Evolutionary conservation across 129 eudicot genomes (phyloP).

Genomic region (Calendula officinalis): DNA sequence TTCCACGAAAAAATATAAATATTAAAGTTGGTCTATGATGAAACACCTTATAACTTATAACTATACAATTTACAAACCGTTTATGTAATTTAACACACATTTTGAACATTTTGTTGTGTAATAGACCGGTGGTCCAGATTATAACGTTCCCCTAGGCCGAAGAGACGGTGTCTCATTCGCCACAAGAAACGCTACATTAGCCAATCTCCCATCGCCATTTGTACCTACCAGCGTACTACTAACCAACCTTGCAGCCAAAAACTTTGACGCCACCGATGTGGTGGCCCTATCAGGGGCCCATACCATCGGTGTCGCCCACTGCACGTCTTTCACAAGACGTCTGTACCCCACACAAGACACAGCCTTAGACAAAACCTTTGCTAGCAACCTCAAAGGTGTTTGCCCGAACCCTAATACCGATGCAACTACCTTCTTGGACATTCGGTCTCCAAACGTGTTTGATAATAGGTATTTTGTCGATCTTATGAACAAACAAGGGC

Average conservation of each 20-base stretch:
- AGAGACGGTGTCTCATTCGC: slow-evolving; percentile 54
- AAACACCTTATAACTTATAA: too few relatives aligned
- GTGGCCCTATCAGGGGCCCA: slow-evolving; percentile 81
- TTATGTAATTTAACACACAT: too few relatives aligned
- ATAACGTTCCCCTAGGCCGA: slow-evolving; percentile 54
- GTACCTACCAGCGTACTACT: slow-evolving; percentile 43
- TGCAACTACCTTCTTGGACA: slow-evolving; percentile 47
- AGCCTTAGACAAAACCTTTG: slow-evolving; percentile 51
- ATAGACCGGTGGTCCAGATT: slow-evolving; percentile 65
- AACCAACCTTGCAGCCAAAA: slow-evolving; percentile 33
- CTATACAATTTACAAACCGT: too few relatives aligned
- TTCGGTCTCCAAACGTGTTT: slow-evolving; percentile 54
- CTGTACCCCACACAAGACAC: slow-evolving; percentile 66
- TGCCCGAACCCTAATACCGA: slow-evolving; percentile 39
- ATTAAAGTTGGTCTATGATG: too few relatives aligned
- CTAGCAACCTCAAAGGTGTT: slow-evolving; percentile 39
- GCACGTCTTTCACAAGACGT: slow-evolving; percentile 47
- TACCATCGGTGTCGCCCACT: slow-evolving; percentile 62
- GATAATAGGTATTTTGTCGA: slow-evolving; percentile 72
- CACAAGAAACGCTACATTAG: slow-evolving; percentile 46
- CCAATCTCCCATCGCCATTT: slow-evolving; percentile 55
- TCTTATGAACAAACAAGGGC: slow-evolving; percentile 62
- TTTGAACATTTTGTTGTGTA: neutral
- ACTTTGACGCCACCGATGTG: slow-evolving; percentile 47
- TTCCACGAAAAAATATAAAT: too few relatives aligned